A percentile compares a stretch with the other conserved stretches of the same genome.
Evolutionary conservation across 352 stramenopile species (phyloP).

Genomic region (Bremia lactucae): DNA sequence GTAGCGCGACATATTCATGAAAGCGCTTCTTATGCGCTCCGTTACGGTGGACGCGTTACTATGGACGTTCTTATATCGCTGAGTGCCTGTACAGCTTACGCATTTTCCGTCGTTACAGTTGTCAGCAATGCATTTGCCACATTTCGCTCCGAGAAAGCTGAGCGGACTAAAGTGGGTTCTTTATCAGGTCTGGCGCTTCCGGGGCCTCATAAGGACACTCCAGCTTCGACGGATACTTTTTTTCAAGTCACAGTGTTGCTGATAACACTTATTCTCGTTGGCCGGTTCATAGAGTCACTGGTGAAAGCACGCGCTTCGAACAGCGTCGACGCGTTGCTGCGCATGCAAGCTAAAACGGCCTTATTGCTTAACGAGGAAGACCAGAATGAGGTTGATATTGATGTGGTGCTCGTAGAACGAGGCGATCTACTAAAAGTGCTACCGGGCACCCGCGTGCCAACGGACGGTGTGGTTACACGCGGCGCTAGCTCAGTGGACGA

Average conservation of each 20-base stretch:
- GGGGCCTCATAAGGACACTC: constrained; percentile 4
- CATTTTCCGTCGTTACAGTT: constrained; percentile 42
- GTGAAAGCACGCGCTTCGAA: constrained; percentile 60
- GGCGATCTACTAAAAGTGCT: constrained; percentile 59
- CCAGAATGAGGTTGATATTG: constrained; percentile 58
- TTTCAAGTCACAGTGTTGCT: constrained; percentile 65
- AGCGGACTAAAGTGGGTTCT: constrained; percentile 5
- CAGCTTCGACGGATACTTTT: constrained; percentile 41
- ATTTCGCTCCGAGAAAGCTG: background rate
- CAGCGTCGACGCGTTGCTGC: constrained; percentile 52
- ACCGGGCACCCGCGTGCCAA: constrained; percentile 55
- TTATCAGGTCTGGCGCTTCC: constrained; percentile 1
- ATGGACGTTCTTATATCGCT: constrained; percentile 78
- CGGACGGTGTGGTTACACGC: constrained; percentile 56
- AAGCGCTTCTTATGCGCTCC: constrained; percentile 47
- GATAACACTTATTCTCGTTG: constrained; percentile 61
- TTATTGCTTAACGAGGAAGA: constrained; percentile 65
- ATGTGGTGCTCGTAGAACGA: constrained; percentile 65
- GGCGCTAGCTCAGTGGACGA: constrained; percentile 62
- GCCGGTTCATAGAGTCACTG: constrained; percentile 62
- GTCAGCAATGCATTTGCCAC: constrained; percentile 6
- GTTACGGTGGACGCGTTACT: constrained; percentile 47
- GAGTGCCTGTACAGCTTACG: constrained; percentile 53
- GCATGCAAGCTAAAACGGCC: constrained; percentile 76
- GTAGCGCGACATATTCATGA: constrained; percentile 61